phyloP scores from a whole-genome alignment of 331 rosid species.

The Quercus tomentella region DNA sequence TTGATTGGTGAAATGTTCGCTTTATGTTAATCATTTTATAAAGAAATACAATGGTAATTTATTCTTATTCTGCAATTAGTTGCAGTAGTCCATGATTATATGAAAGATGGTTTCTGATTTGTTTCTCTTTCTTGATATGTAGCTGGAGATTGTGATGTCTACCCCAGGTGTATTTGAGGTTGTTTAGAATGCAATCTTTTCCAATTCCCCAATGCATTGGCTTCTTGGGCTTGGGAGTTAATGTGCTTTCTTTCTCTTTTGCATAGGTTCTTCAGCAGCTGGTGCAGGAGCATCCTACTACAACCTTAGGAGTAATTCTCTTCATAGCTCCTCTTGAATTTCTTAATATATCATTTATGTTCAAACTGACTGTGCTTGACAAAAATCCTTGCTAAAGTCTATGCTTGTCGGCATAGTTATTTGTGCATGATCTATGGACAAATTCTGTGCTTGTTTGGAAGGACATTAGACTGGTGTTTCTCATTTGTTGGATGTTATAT shows the following conservation, averaged over 20 bases:
- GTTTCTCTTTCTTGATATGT: slow-evolving; percentile 28
- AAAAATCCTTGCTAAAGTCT: too few species aligned
- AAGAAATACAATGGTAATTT: background rate
- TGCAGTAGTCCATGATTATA: background rate
- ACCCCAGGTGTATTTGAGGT: slow-evolving; percentile 96
- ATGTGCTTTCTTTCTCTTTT: slow-evolving; percentile 16
- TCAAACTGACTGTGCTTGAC: too few species aligned
- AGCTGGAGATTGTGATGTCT: slow-evolving; percentile 85
- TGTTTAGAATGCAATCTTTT: slow-evolving; percentile 24
- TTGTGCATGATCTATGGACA: too few species aligned
- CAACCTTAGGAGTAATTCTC: slow-evolving; percentile 56
- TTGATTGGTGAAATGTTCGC: background rate
- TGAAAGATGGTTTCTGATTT: slow-evolving; percentile 19
- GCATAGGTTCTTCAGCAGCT: slow-evolving; percentile 69
- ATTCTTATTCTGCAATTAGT: background rate
- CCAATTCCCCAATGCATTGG: slow-evolving; percentile 13
- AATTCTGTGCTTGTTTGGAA: background rate
- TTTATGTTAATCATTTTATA: background rate
- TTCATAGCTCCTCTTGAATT: slow-evolving; percentile 6
- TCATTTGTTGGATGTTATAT: background rate
- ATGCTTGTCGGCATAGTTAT: too few species aligned
- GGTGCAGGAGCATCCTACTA: slow-evolving; percentile 67
- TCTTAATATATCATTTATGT: background rate
- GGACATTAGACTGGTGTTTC: background rate
- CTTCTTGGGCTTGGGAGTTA: slow-evolving; percentile 11